These are phyloP conservation scores for Seminavis robusta DNA, from an alignment of 108 stramenopile species.

Conservation along the genomic window DNA sequence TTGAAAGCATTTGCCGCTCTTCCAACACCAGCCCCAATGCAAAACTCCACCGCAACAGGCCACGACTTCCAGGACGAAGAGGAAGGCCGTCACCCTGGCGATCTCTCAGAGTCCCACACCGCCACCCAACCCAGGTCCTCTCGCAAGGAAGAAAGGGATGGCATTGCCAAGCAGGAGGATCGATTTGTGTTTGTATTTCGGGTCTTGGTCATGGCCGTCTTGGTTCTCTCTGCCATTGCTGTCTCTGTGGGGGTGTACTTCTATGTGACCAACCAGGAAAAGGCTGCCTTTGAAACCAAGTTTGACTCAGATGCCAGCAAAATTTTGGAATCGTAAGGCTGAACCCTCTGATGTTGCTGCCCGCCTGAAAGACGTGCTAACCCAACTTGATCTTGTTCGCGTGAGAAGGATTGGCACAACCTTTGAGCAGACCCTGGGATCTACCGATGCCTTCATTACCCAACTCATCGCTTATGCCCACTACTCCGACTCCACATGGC, in stretches of 20 bases:
- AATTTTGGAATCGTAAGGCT: constrained; percentile 2
- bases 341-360: too few species aligned
- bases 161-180: neutral
- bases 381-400: too few species aligned
- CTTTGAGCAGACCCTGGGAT: constrained; percentile 1
- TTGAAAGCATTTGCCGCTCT: too few species aligned
- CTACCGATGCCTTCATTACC: constrained; percentile 9
- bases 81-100: too few species aligned
- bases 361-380: too few species aligned
- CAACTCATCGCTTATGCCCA: constrained; percentile 8
- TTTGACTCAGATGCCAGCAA: constrained; percentile 1
- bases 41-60: too few species aligned
- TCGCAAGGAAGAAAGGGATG: too few species aligned
- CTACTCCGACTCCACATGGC: constrained; percentile 3
- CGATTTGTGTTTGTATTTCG: neutral
- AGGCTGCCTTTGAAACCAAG: neutral
- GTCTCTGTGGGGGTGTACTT: neutral
- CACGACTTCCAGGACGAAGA: too few species aligned
- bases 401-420: neutral
- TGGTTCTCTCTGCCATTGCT: neutral
- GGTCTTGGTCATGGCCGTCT: neutral
- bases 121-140: too few species aligned
- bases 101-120: too few species aligned
- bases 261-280: neutral
- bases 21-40: too few species aligned